These are phyloP conservation scores for Calonectria hawksworthii DNA, from an alignment of 2,329 filamentous ascomycete genomes.

Conservation along the genomic window DNA sequence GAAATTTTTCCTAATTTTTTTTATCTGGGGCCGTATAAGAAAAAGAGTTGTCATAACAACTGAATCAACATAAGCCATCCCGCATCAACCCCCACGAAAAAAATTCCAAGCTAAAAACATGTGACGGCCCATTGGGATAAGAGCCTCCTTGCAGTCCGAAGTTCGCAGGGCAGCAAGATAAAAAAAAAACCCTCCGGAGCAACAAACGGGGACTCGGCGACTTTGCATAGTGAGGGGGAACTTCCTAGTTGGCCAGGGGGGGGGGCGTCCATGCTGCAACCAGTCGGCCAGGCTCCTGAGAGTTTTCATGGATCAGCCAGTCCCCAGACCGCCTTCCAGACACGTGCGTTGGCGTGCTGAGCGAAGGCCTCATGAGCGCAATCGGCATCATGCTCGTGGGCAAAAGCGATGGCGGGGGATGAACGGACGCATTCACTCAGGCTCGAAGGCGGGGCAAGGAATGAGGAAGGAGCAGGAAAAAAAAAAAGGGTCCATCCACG, in stretches of 20 bases:
- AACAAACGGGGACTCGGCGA: conserved; percentile 20
- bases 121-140: neutral
- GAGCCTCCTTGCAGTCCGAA: neutral
- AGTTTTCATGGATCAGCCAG: conserved; percentile 35
- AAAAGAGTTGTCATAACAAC: conserved; percentile 5
- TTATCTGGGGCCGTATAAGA: neutral
- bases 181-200: conserved; percentile 10
- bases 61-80: neutral
- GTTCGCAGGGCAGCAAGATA: neutral
- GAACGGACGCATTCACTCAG: conserved; percentile 25
- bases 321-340: conserved; percentile 46
- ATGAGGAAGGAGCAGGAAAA: neutral
- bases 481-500: conserved; percentile 3
- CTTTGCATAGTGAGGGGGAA: conserved; percentile 3
- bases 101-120: neutral
- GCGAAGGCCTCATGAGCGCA: conserved; percentile 23
- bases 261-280: conserved; percentile 26
- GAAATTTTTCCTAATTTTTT: neutral
- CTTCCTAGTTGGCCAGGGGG: conserved; percentile 5
- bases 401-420: conserved; percentile 12
- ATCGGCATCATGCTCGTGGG: conserved; percentile 24
- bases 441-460: conserved; percentile 37
- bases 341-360: conserved; percentile 37
- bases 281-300: conserved; percentile 36
- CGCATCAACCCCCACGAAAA: conserved; percentile 4